Evolutionary conservation across 805 yeast genomes (phyloP), one percentile per base, ranked within the genome.

Genomic region (Kuraishia capsulata): DNA sequence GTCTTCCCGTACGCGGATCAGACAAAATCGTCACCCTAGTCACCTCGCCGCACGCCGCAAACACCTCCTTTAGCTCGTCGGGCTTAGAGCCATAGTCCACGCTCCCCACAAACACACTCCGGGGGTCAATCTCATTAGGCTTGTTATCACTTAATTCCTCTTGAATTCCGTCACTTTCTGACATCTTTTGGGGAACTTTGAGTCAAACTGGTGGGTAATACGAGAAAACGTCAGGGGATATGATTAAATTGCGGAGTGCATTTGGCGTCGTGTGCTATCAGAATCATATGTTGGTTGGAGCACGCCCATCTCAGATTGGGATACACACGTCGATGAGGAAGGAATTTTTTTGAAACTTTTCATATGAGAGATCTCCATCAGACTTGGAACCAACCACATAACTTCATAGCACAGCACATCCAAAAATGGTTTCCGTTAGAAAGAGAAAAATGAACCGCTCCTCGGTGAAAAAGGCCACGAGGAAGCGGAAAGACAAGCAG

Each of bases 91-190:
- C 78, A 53, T 79, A 84, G 52, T 86, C 95, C 25, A 87, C 92
- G 50, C 84, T 85, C 6, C 95, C 95, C 23, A 86, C 86, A 56
- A 78, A 87, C n/a, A 86, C 67, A 2, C 88, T 78, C 43, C 89
- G 71, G 3, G 31, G 31, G 17, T 28, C 31, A 13, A 28, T 23
- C 26, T 23, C 11, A 11, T n/a, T n/a, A n/a, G n/a, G n/a, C n/a
- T n/a, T n/a, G n/a, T n/a, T n/a, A n/a, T 81, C 67, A 54, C 85
- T 95, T n/a, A 79, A 71, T 40, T 82, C 90, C 36, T 46, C 42
- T 44, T 57, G 21, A 20, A 17, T 33, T 13, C 9, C 4, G 13
- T 20, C 21, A 26, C 30, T 20, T 25, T 34, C 42, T n/a, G n/a
- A n/a, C n/a, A n/a, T n/a, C n/a, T n/a, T n/a, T n/a, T n/a, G n/a